phyloP scores from a whole-genome alignment of 495 filamentous ascomycete genomes.

The Penicillium angulare region DNA sequence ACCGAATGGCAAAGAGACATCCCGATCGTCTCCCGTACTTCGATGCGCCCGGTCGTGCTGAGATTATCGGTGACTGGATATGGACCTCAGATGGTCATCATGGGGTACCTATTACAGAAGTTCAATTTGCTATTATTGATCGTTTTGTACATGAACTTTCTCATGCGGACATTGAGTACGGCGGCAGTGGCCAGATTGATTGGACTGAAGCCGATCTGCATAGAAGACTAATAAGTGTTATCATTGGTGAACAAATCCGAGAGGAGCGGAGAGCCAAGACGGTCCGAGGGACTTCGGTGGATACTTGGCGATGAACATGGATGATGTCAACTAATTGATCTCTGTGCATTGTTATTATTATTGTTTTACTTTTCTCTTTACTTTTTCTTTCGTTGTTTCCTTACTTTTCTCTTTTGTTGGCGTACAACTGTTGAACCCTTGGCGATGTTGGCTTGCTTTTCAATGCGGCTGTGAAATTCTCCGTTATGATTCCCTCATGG shows the following conservation, averaged over 20 bases:
- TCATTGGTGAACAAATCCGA: slow-evolving; percentile 49
- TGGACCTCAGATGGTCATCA: slow-evolving; percentile 45
- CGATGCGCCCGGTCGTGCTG: slow-evolving; percentile 33
- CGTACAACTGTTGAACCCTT: slow-evolving; percentile 5
- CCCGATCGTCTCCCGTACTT: slow-evolving; percentile 42
- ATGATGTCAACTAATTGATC: neutral
- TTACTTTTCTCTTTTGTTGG: slow-evolving; percentile 9
- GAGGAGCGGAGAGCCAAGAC: slow-evolving; percentile 32
- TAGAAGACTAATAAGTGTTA: slow-evolving; percentile 45
- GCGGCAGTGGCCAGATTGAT: slow-evolving; percentile 41
- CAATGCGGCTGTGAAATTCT: slow-evolving; percentile 8
- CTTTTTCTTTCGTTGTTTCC: neutral
- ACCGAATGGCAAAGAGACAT: slow-evolving; percentile 38
- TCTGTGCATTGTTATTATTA: slow-evolving; percentile 1
- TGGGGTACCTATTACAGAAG: slow-evolving; percentile 45
- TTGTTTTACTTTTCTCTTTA: neutral
- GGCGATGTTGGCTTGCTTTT: slow-evolving; percentile 16
- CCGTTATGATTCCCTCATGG: slow-evolving; percentile 26
- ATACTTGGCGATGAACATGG: slow-evolving; percentile 30
- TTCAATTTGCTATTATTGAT: slow-evolving; percentile 47
- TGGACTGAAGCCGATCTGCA: slow-evolving; percentile 50
- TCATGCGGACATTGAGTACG: slow-evolving; percentile 34
- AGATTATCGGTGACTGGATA: slow-evolving; percentile 47
- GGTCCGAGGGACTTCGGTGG: slow-evolving; percentile 24
- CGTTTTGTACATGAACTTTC: slow-evolving; percentile 44